phyloP scores from a whole-genome alignment of 306 rosid genomes.

The Cyamopsis tetragonoloba region DNA sequence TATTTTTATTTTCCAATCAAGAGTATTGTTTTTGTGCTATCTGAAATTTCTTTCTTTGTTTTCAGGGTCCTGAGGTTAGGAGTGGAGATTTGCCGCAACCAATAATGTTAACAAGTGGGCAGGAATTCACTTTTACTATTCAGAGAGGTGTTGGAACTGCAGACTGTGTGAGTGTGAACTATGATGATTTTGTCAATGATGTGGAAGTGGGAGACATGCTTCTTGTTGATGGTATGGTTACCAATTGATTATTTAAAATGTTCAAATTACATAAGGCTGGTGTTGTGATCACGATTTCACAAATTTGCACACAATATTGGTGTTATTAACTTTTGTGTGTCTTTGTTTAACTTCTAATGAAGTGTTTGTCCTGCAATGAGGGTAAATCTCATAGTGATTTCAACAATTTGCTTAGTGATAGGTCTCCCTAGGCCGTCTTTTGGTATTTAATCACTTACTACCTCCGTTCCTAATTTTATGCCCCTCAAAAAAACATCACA shows the following conservation, averaged over 20 bases:
- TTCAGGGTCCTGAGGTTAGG: slow-evolving; percentile 98
- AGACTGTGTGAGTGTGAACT: slow-evolving; percentile 96
- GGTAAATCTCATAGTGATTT: not conserved
- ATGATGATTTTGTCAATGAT: slow-evolving; percentile 95
- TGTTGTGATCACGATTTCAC: not conserved
- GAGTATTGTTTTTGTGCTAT: not conserved
- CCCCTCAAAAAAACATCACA: too few relatives aligned
- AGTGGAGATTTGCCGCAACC: slow-evolving; percentile 99
- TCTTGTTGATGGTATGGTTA: slow-evolving; percentile 84
- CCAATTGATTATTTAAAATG: not conserved
- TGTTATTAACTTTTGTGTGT: not conserved
- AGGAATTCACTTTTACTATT: slow-evolving; percentile 94
- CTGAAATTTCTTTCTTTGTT: slow-evolving; percentile 6
- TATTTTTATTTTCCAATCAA: not conserved
- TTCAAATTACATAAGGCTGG: not conserved
- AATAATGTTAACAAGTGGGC: slow-evolving; percentile 55
- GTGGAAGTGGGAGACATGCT: slow-evolving; percentile 90
- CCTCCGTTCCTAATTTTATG: too few relatives aligned
- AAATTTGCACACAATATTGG: not conserved
- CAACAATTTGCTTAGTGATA: not conserved
- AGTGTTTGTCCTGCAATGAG: not conserved
- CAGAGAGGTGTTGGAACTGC: slow-evolving; percentile 85
- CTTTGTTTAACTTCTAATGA: not conserved
- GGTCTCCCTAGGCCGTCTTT: not conserved
- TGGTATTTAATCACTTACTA: not conserved